Evolutionary conservation across 805 yeast genomes (phyloP).

Genomic region (Wickerhamiella qilinensis): DNA sequence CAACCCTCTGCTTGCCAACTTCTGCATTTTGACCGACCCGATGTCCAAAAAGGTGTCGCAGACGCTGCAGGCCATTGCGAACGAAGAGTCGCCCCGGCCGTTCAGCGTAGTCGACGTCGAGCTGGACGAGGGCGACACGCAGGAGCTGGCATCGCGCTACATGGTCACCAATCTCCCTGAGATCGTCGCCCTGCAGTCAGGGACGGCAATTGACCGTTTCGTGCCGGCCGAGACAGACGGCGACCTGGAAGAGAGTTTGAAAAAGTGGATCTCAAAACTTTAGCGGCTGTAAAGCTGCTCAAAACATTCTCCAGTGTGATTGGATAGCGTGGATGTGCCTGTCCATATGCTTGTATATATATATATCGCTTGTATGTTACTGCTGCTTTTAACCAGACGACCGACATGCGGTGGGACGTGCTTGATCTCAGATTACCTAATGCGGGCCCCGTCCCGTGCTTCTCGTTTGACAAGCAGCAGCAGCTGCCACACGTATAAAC

Average conservation of each 20-base stretch:
- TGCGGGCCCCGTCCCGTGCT: too few relatives aligned
- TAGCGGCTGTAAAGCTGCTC: background rate
- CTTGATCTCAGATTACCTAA: too few relatives aligned
- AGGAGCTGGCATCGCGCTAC: slow-evolving; percentile 42
- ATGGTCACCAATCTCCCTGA: slow-evolving; percentile 45
- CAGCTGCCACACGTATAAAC: too few relatives aligned
- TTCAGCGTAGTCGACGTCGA: slow-evolving; percentile 58
- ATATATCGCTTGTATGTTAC: too few relatives aligned
- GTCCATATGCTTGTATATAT: too few relatives aligned
- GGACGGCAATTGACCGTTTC: slow-evolving; percentile 35
- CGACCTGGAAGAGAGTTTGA: slow-evolving; percentile 16
- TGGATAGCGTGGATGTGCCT: too few relatives aligned
- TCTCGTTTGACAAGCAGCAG: too few relatives aligned
- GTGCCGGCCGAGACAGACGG: slow-evolving; percentile 13
- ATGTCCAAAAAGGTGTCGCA: slow-evolving; percentile 47
- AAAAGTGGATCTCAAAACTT: slow-evolving; percentile 32
- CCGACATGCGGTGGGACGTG: too few relatives aligned
- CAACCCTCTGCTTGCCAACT: slow-evolving; percentile 53
- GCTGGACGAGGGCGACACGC: slow-evolving; percentile 47
- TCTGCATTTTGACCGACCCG: slow-evolving; percentile 50
- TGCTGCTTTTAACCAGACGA: too few relatives aligned
- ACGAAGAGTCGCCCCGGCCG: slow-evolving; percentile 28
- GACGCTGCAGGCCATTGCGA: slow-evolving; percentile 36
- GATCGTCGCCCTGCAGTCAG: slow-evolving; percentile 49
- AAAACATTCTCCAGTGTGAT: too few relatives aligned